Conservation (phyloP, 2,329 filamentous ascomycete genomes). For the Fusarium anthophilum region DNA sequence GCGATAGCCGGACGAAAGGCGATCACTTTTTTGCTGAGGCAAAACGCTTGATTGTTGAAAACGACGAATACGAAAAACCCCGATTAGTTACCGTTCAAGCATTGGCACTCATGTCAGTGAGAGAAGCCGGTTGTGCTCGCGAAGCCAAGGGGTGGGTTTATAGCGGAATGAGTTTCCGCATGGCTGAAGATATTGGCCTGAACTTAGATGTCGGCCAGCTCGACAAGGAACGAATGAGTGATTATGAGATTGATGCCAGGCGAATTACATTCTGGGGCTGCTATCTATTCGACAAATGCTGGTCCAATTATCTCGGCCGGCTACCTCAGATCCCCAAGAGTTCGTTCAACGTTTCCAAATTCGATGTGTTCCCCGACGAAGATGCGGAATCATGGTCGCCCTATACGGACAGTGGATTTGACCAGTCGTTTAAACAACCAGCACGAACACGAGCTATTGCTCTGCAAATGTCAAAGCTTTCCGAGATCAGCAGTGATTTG, state of each 20-base stretch:
- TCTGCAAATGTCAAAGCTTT: constrained; percentile 82
- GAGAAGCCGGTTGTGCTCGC: constrained; percentile 92
- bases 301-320: constrained; percentile 96
- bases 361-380: constrained; percentile 89
- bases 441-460: constrained; percentile 84
- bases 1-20: constrained; percentile 85
- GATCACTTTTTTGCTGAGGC: constrained; percentile 97
- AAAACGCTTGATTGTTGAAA: constrained; percentile 86
- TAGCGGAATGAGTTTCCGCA: constrained; percentile 97
- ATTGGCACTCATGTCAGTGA: constrained; percentile 92
- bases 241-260: constrained; percentile 88
- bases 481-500: constrained; percentile 93
- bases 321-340: constrained; percentile 85
- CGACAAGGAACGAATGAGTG: constrained; percentile 69
- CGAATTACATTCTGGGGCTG: constrained; percentile 97
- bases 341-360: constrained; percentile 85
- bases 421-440: constrained; percentile 77
- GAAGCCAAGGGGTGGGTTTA: constrained; percentile 99
- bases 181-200: constrained; percentile 93
- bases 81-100: constrained; percentile 92
- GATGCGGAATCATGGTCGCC: constrained; percentile 88
- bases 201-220: constrained; percentile 82
- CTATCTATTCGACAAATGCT: constrained; percentile 98
- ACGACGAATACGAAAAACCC: constrained; percentile 93
- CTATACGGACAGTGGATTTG: constrained; percentile 85